These are phyloP conservation scores for Candida sp. DNA, from an alignment of 1,139 yeast genomes.

Conservation along the genomic window DNA sequence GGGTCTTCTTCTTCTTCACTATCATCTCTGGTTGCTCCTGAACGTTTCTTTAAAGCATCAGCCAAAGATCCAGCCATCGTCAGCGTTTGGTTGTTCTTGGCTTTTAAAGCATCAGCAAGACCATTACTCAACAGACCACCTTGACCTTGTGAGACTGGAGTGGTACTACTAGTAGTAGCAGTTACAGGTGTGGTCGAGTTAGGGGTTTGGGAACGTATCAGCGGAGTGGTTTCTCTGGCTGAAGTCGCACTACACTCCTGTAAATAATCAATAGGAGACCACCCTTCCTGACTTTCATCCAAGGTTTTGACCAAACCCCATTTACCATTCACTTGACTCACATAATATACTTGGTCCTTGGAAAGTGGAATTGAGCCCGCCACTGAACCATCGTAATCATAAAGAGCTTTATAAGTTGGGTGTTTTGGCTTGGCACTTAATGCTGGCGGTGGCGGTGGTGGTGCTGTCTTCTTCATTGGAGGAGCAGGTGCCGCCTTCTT, in stretches of 20 bases:
- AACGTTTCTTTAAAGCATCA: constrained; percentile 82
- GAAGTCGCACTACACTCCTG: constrained; percentile 56
- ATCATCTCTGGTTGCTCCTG: constrained; percentile 70
- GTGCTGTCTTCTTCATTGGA: constrained; percentile 39
- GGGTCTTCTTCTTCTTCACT: constrained; percentile 78
- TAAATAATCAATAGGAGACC: constrained; percentile 96
- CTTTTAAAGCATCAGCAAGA: constrained; percentile 70
- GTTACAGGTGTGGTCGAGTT: constrained; percentile 36
- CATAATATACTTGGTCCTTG: constrained; percentile 71
- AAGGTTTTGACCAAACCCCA: constrained; percentile 87
- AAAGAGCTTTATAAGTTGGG: constrained; percentile 84
- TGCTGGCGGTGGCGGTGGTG: constrained; percentile 52
- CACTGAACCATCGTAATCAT: constrained; percentile 87
- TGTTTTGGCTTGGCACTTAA: constrained; percentile 61
- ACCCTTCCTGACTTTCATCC: constrained; percentile 81
- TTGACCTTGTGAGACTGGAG: constrained; percentile 7
- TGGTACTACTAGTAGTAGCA: constrained; percentile 13
- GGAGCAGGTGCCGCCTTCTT: constrained; percentile 38
- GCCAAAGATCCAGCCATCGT: constrained; percentile 84
- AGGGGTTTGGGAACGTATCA: constrained; percentile 14
- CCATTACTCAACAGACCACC: constrained; percentile 48
- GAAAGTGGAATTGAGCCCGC: constrained; percentile 74
- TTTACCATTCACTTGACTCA: constrained; percentile 70
- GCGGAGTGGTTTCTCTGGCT: constrained; percentile 5
- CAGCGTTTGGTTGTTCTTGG: constrained; percentile 62